Percentiles rank a stretch among this genome's conserved stretches.
These are phyloP conservation scores for Phytopythium aichiense DNA, from an alignment of 352 stramenopile genomes.

Conservation along the genomic window DNA sequence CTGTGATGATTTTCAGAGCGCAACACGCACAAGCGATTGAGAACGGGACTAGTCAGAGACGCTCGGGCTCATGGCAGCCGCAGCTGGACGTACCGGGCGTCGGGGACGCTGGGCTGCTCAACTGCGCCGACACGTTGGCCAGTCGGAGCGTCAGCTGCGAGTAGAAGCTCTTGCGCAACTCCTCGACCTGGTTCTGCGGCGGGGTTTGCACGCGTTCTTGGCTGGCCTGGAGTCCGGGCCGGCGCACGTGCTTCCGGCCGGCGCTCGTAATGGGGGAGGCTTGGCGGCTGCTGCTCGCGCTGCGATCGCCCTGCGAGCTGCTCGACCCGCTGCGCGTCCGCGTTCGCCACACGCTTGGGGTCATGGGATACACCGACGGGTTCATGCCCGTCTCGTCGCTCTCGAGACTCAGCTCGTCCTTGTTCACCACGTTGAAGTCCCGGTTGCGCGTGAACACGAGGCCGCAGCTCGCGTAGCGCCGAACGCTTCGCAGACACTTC, in stretches of 20 bases:
- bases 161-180: conserved; percentile 61
- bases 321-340: conserved; percentile 41
- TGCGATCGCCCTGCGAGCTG: conserved; percentile 32
- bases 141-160: conserved; percentile 45
- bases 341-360: conserved; percentile 40
- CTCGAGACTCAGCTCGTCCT: conserved; percentile 48
- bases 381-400: conserved; percentile 25
- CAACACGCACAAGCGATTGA: neutral
- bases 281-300: conserved; percentile 28
- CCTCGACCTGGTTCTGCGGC: conserved; percentile 51
- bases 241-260: conserved; percentile 20
- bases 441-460: conserved; percentile 70
- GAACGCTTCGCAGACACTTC: conserved; percentile 76
- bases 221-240: conserved; percentile 43
- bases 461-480: conserved; percentile 67
- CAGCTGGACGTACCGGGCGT: conserved; percentile 7
- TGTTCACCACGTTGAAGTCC: conserved; percentile 69
- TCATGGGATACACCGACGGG: conserved; percentile 23
- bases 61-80: neutral
- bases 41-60: neutral
- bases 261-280: conserved; percentile 25
- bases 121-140: conserved; percentile 22
- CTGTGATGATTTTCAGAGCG: no score
- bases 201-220: conserved; percentile 68
- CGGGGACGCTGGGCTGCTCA: conserved; percentile 11